These are phyloP conservation scores for Pleurotus sapidus DNA, from an alignment of 768 basidiomycete genomes.

Conservation along the genomic window DNA sequence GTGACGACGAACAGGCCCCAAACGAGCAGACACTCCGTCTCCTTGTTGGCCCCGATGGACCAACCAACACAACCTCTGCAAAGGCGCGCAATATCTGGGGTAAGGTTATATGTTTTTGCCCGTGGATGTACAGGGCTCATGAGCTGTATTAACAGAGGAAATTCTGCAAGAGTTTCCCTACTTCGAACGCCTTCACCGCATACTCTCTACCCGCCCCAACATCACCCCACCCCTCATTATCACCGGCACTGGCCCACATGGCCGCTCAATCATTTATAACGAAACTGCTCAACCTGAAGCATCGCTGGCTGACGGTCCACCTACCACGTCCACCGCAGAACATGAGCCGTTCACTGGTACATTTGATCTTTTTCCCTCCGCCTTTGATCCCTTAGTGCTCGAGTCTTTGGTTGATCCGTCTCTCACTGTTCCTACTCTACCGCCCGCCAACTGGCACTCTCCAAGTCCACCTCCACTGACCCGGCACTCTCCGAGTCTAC, in stretches of 20 bases:
- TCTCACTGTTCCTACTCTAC: too few species aligned
- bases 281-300: too few species aligned
- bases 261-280: slow-evolving; percentile 9
- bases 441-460: too few species aligned
- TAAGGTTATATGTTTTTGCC: background rate
- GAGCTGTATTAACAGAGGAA: slow-evolving; percentile 2
- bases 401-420: too few species aligned
- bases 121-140: too few species aligned
- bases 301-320: background rate
- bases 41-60: slow-evolving; percentile 3
- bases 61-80: slow-evolving; percentile 11
- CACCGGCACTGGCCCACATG: slow-evolving; percentile 19
- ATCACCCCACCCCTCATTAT: slow-evolving; percentile 16
- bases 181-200: slow-evolving; percentile 11
- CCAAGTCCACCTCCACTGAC: too few species aligned
- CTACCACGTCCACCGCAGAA: background rate
- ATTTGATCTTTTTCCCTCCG: background rate
- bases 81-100: slow-evolving; percentile 15
- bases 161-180: slow-evolving; percentile 14
- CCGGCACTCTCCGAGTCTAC: too few species aligned
- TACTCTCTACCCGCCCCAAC: slow-evolving; percentile 13
- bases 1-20: too few species aligned
- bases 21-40: too few species aligned
- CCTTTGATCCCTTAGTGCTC: too few species aligned
- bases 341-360: background rate